Conservation (phyloP, 306 rosid genomes). For the Nissolia schottii region DNA sequence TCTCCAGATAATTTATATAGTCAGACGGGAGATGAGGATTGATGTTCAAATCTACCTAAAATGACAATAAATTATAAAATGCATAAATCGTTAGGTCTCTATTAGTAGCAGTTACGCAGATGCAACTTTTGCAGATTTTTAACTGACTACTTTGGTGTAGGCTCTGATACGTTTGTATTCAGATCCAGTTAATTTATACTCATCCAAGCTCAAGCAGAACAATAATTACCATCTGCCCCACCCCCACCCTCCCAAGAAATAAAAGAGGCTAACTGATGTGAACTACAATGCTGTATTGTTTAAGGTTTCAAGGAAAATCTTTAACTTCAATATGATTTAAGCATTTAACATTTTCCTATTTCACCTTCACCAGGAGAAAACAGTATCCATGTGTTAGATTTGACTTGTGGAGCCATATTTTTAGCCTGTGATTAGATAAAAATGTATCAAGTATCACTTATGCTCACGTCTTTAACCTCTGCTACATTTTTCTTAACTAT, state of each 20-base stretch:
- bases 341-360: background rate
- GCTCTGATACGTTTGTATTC: background rate
- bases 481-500: background rate
- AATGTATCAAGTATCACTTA: conserved; percentile 1
- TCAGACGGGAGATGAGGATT: conserved; percentile 85
- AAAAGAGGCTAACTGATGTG: background rate
- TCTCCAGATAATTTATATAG: conserved; percentile 84
- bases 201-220: background rate
- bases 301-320: conserved; percentile 6
- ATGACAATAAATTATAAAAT: conserved; percentile 4
- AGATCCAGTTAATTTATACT: background rate
- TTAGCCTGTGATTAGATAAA: background rate
- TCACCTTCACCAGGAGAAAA: conserved; percentile 21
- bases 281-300: background rate
- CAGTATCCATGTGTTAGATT: background rate
- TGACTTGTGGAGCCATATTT: background rate
- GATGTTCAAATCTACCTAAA: conserved; percentile 72
- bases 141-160: background rate
- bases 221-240: too few relatives aligned
- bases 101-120: background rate
- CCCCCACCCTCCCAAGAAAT: background rate
- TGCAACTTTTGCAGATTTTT: background rate
- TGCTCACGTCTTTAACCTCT: background rate
- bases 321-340: conserved; percentile 3
- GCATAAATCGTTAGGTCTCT: conserved; percentile 3